These are phyloP conservation scores for Penicillium samsonianum DNA, from an alignment of 495 filamentous ascomycete genomes.

Conservation along the genomic window DNA sequence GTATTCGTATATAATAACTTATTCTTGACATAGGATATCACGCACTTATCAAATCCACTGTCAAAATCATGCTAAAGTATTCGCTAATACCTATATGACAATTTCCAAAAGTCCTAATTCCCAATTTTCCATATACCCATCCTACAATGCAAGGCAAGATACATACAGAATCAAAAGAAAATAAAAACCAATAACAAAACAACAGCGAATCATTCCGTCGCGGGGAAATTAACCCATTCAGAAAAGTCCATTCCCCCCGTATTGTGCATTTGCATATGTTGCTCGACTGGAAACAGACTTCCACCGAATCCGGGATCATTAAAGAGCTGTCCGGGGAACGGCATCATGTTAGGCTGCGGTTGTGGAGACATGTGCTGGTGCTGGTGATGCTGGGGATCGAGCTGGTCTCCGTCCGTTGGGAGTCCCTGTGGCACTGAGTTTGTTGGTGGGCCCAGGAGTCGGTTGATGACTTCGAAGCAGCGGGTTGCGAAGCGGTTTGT, in stretches of 20 bases:
- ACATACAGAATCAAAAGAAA: neutral
- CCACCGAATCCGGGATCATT: slow-evolving; percentile 39
- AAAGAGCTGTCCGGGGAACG: slow-evolving; percentile 46
- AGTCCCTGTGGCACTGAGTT: slow-evolving; percentile 8
- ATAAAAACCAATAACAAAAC: neutral
- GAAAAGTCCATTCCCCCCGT: slow-evolving; percentile 46
- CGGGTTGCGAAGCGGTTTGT: slow-evolving; percentile 47
- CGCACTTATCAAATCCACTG: neutral
- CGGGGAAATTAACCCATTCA: slow-evolving; percentile 47
- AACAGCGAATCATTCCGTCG: slow-evolving; percentile 24
- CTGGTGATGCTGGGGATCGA: slow-evolving; percentile 17
- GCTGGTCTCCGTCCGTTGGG: neutral
- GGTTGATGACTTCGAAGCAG: slow-evolving; percentile 47
- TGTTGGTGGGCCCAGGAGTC: slow-evolving; percentile 41
- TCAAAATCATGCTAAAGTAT: neutral
- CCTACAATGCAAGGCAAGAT: slow-evolving; percentile 14
- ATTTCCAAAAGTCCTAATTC: neutral
- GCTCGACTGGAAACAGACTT: slow-evolving; percentile 43
- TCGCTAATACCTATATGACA: slow-evolving; percentile 4
- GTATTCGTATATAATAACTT: neutral
- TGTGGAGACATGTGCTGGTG: slow-evolving; percentile 12
- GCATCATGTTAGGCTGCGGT: slow-evolving; percentile 35
- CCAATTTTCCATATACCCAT: slow-evolving; percentile 1
- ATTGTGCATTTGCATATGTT: slow-evolving; percentile 34
- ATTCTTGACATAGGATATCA: neutral